Conservation (phyloP, 257 asterid species). For the Gynochthodes officinalis region DNA sequence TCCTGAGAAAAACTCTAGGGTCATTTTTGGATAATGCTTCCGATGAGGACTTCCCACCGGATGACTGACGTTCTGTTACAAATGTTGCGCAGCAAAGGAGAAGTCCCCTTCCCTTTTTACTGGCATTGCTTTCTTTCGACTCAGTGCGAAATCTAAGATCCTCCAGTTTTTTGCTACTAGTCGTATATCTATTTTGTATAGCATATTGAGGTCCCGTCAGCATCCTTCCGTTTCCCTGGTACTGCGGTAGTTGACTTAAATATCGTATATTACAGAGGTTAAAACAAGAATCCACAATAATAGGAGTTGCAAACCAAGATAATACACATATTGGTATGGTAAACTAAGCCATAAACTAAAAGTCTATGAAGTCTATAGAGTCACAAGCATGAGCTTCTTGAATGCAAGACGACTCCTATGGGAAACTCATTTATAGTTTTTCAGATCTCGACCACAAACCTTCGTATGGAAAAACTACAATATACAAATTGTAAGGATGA, state of each 20-base stretch:
- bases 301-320: too few species aligned
- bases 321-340: too few species aligned
- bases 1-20: constrained; percentile 74
- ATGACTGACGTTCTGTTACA: constrained; percentile 16
- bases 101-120: neutral
- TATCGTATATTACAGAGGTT: neutral
- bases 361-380: too few species aligned
- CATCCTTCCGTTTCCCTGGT: neutral
- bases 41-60: constrained; percentile 83
- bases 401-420: too few species aligned
- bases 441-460: too few species aligned
- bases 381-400: neutral
- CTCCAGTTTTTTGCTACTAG: neutral
- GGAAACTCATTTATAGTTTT: too few species aligned
- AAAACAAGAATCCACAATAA: neutral
- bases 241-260: neutral
- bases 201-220: neutral
- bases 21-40: constrained; percentile 89
- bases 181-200: neutral
- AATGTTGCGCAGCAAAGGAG: neutral
- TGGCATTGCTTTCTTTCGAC: neutral
- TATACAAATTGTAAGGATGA: neutral
- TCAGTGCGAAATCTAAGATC: neutral
- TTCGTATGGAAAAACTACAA: too few species aligned
- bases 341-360: too few species aligned